Percentiles rank a stretch among this genome's conserved stretches.
Conservation (phyloP, 148 eudicot species). For the Fallopia convolvulus region DNA sequence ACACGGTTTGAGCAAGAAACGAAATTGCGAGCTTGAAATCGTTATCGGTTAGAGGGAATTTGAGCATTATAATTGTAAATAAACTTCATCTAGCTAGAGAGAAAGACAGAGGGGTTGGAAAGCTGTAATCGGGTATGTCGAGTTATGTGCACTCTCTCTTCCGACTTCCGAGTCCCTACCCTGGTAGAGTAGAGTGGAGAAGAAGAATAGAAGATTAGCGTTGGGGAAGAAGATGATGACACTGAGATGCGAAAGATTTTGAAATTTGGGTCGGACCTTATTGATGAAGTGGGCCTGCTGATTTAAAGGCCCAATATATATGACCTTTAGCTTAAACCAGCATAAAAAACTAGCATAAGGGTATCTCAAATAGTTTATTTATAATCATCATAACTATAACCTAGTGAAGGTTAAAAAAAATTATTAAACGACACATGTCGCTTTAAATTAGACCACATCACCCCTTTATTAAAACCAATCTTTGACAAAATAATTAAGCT, state of each 20-base stretch:
- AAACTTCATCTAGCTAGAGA: neutral
- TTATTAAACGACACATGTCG: too few species aligned
- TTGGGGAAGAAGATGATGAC: conserved; percentile 2
- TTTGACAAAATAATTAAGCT: too few species aligned
- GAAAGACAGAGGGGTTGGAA: neutral
- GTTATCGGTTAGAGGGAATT: neutral
- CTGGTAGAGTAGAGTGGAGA: neutral
- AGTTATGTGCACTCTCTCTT: neutral
- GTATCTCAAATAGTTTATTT: too few species aligned
- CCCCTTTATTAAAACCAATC: too few species aligned
- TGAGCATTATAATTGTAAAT: neutral
- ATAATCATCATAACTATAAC: too few species aligned
- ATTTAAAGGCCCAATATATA: neutral
- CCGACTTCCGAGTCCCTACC: neutral
- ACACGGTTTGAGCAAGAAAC: neutral
- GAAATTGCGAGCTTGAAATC: neutral
- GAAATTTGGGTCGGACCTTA: neutral
- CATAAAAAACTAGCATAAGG: too few species aligned
- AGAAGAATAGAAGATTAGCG: neutral
- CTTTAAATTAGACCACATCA: too few species aligned
- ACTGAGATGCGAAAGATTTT: neutral
- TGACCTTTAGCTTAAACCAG: too few species aligned
- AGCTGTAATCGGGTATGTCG: neutral
- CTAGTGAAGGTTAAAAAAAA: too few species aligned
- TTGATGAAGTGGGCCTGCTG: neutral